Conservation (phyloP, 2,329 filamentous ascomycete genomes). For the Colletotrichum abscissum region DNA sequence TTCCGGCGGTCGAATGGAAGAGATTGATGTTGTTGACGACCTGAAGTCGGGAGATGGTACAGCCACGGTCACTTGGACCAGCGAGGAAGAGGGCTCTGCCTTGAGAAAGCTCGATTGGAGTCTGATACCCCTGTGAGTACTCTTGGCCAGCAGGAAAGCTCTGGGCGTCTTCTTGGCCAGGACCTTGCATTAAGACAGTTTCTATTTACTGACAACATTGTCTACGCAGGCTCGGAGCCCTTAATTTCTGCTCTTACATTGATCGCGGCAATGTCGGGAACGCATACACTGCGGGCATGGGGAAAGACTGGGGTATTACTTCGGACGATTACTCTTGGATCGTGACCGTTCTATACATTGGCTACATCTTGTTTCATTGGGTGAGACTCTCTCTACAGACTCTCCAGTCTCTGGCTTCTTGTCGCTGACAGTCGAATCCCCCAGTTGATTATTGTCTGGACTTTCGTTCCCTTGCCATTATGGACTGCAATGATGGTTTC, state of each 20-base stretch:
- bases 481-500: conserved; percentile 34
- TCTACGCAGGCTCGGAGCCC: background rate
- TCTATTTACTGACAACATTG: background rate
- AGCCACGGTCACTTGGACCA: conserved; percentile 11
- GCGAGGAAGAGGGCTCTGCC: conserved; percentile 11
- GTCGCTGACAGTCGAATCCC: background rate
- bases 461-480: conserved; percentile 36
- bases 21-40: background rate
- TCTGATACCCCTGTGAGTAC: conserved; percentile 21
- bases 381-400: background rate
- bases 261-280: conserved; percentile 28
- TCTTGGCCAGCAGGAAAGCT: background rate
- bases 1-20: no score
- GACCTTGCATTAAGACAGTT: no score
- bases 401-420: background rate
- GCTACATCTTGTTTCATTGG: conserved; percentile 22
- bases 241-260: conserved; percentile 25
- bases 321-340: conserved; percentile 32
- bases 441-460: conserved; percentile 36
- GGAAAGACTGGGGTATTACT: conserved; percentile 19
- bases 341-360: conserved; percentile 24
- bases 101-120: conserved; percentile 24
- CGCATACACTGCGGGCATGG: conserved; percentile 34
- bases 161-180: no score
- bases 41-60: background rate